Evolutionary conservation across 805 yeast genomes (phyloP).

Genomic region (Candida tallmaniae): DNA sequence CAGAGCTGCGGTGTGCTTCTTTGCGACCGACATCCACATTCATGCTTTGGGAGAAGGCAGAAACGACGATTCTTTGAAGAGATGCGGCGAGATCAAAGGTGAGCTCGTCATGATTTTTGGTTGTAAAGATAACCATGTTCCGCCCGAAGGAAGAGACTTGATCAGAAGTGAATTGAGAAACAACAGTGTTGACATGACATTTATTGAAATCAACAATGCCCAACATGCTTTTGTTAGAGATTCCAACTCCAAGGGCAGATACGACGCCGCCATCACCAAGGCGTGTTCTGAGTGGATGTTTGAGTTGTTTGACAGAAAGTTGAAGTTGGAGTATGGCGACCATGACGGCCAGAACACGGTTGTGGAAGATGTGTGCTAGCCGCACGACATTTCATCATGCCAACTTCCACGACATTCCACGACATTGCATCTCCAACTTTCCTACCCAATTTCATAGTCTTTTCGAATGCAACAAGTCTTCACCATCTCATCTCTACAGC

Average conservation of each 20-base stretch:
- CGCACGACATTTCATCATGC: no score
- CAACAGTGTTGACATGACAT: slow-evolving; percentile 58
- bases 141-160: slow-evolving; percentile 69
- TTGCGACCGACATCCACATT: slow-evolving; percentile 76
- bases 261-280: slow-evolving; percentile 71
- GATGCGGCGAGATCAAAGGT: slow-evolving; percentile 51
- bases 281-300: slow-evolving; percentile 62
- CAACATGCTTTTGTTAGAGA: slow-evolving; percentile 83
- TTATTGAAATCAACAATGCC: slow-evolving; percentile 72
- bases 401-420: no score
- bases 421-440: no score
- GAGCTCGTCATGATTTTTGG: slow-evolving; percentile 72
- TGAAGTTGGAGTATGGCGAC: slow-evolving; percentile 65
- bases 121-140: slow-evolving; percentile 75
- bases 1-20: slow-evolving; percentile 66
- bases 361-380: slow-evolving; percentile 62
- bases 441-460: no score
- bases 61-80: slow-evolving; percentile 60
- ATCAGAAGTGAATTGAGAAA: slow-evolving; percentile 59
- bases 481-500: no score
- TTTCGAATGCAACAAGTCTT: no score
- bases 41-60: slow-evolving; percentile 60
- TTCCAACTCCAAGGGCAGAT: slow-evolving; percentile 74
- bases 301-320: slow-evolving; percentile 66
- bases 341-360: slow-evolving; percentile 46